Percentiles rank a stretch among this genome's conserved stretches.
Evolutionary conservation across 1,284 basidiomycete species (phyloP).

Genomic region (Cutaneotrichosporon sp.): DNA sequence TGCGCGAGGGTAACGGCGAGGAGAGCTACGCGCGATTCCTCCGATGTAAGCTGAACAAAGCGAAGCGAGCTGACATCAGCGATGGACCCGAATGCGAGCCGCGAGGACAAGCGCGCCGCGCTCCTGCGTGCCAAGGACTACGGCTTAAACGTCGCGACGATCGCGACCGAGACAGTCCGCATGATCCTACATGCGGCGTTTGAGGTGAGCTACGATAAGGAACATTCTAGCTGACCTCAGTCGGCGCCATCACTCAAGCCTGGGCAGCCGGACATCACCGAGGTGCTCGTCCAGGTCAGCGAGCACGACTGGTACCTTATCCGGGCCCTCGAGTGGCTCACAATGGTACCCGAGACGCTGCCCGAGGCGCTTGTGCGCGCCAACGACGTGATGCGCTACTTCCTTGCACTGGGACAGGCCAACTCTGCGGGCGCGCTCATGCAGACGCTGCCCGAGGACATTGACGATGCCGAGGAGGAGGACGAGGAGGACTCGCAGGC

Average conservation of each 20-base stretch:
- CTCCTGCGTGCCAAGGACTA: constrained; percentile 74
- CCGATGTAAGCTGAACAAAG: constrained; percentile 49
- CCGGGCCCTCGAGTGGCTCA: constrained; percentile 90
- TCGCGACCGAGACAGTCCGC: constrained; percentile 76
- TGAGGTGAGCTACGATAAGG: constrained; percentile 54
- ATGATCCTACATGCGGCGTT: constrained; percentile 68
- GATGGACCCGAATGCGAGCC: constrained; percentile 65
- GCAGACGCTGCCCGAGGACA: constrained; percentile 57
- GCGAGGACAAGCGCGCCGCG: constrained; percentile 64
- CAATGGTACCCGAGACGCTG: constrained; percentile 66
- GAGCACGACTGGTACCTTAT: constrained; percentile 63
- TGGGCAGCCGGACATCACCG: constrained; percentile 55
- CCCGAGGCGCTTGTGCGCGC: constrained; percentile 74
- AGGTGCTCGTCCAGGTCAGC: constrained; percentile 38
- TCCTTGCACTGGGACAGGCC: constrained; percentile 71
- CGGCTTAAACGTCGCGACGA: constrained; percentile 71
- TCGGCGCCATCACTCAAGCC: constrained; percentile 29
- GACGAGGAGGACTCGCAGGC: constrained; percentile 16
- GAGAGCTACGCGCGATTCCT: constrained; percentile 90
- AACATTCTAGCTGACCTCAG: constrained; percentile 12
- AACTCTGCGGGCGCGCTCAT: constrained; percentile 64
- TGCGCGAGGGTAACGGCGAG: constrained; percentile 80
- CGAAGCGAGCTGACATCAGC: constrained; percentile 45
- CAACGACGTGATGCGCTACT: constrained; percentile 77
- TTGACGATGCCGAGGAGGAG: neutral